Conservation (phyloP, 306 rosid species). For the Hippophae gyantsensis region DNA sequence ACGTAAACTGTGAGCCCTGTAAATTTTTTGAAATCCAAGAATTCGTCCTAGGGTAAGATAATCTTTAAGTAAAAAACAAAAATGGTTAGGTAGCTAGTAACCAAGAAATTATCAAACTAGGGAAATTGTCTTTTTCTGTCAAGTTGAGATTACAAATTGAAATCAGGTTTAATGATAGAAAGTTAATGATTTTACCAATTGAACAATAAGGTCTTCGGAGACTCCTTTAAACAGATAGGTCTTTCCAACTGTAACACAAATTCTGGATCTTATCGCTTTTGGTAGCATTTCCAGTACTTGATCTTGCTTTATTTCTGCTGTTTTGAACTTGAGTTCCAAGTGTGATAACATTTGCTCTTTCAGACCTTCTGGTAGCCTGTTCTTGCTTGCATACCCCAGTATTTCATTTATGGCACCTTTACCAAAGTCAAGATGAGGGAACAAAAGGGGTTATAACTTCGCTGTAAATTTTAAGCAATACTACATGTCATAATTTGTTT, state of each 20-base stretch:
- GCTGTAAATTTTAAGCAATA: too few relatives aligned
- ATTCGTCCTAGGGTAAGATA: neutral
- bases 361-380: constrained; percentile 67
- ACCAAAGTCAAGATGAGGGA: constrained; percentile 14
- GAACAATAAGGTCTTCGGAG: constrained; percentile 54
- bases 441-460: too few relatives aligned
- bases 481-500: too few relatives aligned
- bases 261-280: constrained; percentile 65
- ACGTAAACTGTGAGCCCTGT: constrained; percentile 5
- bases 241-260: constrained; percentile 36
- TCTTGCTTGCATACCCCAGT: constrained; percentile 61
- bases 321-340: constrained; percentile 72
- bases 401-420: constrained; percentile 63
- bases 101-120: neutral
- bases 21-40: too few relatives aligned
- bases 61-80: too few relatives aligned
- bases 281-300: constrained; percentile 61
- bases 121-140: neutral
- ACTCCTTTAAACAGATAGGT: constrained; percentile 67
- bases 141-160: neutral
- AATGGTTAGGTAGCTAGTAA: too few relatives aligned
- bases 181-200: constrained; percentile 36
- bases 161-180: neutral
- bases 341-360: constrained; percentile 80
- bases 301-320: constrained; percentile 76